A percentile compares a stretch with the other conserved stretches of the same genome.
These are phyloP conservation scores for Solanum sejunctum DNA, from an alignment of 257 asterid genomes.

Conservation along the genomic window DNA sequence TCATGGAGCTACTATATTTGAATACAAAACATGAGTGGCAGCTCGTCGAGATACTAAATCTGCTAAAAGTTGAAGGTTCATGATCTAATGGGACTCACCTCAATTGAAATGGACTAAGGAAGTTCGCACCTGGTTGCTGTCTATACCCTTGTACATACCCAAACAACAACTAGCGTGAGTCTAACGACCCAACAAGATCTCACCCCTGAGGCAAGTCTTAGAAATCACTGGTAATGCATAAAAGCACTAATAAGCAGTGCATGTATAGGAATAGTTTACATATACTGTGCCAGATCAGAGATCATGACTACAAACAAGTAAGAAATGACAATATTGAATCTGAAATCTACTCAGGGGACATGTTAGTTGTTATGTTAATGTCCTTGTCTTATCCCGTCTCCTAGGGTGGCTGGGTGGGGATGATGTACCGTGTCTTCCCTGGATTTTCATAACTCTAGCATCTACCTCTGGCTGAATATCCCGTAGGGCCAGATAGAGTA, in stretches of 20 bases:
- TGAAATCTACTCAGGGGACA: background rate
- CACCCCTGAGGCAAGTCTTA: background rate
- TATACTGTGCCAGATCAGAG: background rate
- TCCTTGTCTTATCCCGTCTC: background rate
- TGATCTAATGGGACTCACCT: background rate
- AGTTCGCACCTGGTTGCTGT: background rate
- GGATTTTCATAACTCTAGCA: background rate
- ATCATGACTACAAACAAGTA: background rate
- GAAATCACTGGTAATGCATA: background rate
- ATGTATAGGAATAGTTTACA: background rate
- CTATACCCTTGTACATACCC: background rate
- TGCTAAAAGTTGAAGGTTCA: background rate
- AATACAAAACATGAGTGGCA: background rate
- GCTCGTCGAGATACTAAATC: background rate
- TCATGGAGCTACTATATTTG: background rate
- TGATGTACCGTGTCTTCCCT: background rate
- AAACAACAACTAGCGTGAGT: background rate
- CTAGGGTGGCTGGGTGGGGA: background rate
- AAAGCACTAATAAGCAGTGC: background rate
- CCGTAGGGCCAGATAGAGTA: background rate
- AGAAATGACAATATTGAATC: background rate
- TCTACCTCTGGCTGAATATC: background rate
- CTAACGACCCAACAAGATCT: background rate
- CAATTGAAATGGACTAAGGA: background rate
- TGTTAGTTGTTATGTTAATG: background rate